Base-by-base conservation (phyloP, 2,329 filamentous ascomycete genomes). In the Penicillium sp. region DNA sequence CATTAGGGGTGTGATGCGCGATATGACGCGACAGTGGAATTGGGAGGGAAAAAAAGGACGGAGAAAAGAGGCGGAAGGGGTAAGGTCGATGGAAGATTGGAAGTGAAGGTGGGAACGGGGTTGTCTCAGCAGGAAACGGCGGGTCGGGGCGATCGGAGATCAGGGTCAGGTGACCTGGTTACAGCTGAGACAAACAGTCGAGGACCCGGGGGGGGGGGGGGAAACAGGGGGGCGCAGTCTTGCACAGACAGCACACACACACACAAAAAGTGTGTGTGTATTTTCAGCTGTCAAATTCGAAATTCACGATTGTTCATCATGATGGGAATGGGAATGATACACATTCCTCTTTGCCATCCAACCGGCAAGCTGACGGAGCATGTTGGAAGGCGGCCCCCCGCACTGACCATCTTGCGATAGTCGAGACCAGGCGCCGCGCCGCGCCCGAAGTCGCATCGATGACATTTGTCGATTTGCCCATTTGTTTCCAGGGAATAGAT, bases 391-490 rank as follows among this genome's bases (percentile, higher is more conserved):
- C 56, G 55, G 60, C 54, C n/a, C 56, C 61, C 61, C 62, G 62
- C 62, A 65, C 55, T 63, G 61, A 63, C 61, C 62, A 62, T 56
- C 28, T 48, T 26, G 40, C 24, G 44, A 61, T 58, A 59, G 53
- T 50, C 46, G 42, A 56, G 29, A 36, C 51, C 47, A 31, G 45
- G 19, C 43, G 48, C 28, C 21, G 31, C 33, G 33, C 37, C 8
- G 37, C 37, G 19, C 13, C 37, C 37, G 37, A 40, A 26, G 34
- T 49, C 47, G 47, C 47, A 40, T 49, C 47, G 40, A 48, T 42
- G n/a, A 18, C 19, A 51, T 31, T 14, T 49, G 47, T 56, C 23
- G 16, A 23, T 39, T 39, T 39, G 36, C 13, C 21, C 50, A n/a
- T n/a, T n/a, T n/a, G n/a, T n/a, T n/a, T n/a, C n/a, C n/a, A n/a